These are phyloP conservation scores for Limnanthes douglasii DNA, from an alignment of 345 rosid genomes.

Conservation along the genomic window DNA sequence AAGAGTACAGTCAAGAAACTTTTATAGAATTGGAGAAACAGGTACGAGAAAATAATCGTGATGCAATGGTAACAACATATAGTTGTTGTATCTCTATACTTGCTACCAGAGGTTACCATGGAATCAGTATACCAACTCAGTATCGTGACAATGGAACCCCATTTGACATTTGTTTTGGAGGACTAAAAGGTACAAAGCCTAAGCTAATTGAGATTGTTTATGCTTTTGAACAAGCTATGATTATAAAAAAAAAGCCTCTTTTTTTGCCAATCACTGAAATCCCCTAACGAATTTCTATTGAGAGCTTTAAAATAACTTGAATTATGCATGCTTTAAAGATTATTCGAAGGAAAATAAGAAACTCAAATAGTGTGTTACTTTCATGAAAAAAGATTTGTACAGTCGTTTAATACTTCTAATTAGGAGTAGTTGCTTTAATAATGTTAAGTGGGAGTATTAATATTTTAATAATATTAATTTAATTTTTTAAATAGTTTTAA, in stretches of 20 bases:
- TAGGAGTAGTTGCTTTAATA: no score
- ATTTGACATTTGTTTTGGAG: conserved; percentile 51
- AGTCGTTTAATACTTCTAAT: no score
- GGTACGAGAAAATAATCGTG: conserved; percentile 28
- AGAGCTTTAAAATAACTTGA: no score
- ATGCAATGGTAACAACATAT: conserved; percentile 31
- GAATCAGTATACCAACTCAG: conserved; percentile 51
- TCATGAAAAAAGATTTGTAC: no score
- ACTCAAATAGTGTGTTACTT: no score
- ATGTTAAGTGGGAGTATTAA: no score
- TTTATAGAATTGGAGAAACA: conserved; percentile 18
- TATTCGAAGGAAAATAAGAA: no score
- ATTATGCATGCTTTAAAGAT: no score
- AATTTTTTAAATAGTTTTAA: no score
- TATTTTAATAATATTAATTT: no score
- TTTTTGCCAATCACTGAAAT: no score
- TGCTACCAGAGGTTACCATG: conserved; percentile 62
- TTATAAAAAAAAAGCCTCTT: conserved; percentile 43
- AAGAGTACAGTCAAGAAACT: conserved; percentile 30
- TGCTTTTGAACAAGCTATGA: conserved; percentile 56
- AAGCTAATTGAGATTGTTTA: conserved; percentile 58
- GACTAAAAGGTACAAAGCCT: conserved; percentile 45
- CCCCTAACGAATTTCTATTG: no score
- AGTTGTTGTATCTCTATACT: conserved; percentile 10
- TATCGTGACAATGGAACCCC: conserved; percentile 35